These are phyloP conservation scores for Populus simonii DNA, from an alignment of 345 rosid species.

Conservation along the genomic window DNA sequence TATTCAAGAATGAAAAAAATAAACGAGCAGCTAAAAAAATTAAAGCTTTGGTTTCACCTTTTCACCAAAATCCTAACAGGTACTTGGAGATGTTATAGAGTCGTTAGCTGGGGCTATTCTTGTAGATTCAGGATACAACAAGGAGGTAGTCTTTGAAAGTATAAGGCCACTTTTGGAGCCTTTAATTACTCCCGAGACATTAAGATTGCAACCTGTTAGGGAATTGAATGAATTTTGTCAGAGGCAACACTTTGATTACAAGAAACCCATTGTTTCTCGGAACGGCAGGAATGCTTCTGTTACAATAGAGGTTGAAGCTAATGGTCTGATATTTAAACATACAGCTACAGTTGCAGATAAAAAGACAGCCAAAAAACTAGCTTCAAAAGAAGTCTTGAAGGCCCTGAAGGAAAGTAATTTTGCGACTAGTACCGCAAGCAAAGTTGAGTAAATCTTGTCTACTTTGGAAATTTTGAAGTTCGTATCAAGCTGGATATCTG, in stretches of 20 bases:
- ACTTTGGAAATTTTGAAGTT: neutral
- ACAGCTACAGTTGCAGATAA: conserved; percentile 43
- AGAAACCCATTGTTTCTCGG: conserved; percentile 6
- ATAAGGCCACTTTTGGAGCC: conserved; percentile 74
- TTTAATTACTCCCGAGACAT: conserved; percentile 60
- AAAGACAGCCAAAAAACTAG: conserved; percentile 54
- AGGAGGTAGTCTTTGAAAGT: conserved; percentile 51
- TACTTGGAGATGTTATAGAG: conserved; percentile 83
- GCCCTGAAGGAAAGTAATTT: conserved; percentile 32
- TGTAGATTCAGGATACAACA: conserved; percentile 74
- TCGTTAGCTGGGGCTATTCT: conserved; percentile 84
- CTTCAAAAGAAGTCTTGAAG: conserved; percentile 52
- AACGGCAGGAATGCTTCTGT: conserved; percentile 25
- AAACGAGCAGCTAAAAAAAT: neutral
- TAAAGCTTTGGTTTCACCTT: neutral
- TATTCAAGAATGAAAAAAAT: neutral
- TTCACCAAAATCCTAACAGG: conserved; percentile 34
- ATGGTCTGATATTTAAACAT: conserved; percentile 33
- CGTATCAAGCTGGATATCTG: neutral
- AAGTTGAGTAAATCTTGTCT: neutral
- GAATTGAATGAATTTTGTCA: conserved; percentile 61
- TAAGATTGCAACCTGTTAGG: conserved; percentile 58
- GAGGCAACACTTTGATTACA: conserved; percentile 30
- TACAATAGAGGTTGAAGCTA: conserved; percentile 53
- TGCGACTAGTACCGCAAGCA: neutral